Conservation (phyloP, 2,329 filamentous ascomycete genomes). For the Alternaria sp. region DNA sequence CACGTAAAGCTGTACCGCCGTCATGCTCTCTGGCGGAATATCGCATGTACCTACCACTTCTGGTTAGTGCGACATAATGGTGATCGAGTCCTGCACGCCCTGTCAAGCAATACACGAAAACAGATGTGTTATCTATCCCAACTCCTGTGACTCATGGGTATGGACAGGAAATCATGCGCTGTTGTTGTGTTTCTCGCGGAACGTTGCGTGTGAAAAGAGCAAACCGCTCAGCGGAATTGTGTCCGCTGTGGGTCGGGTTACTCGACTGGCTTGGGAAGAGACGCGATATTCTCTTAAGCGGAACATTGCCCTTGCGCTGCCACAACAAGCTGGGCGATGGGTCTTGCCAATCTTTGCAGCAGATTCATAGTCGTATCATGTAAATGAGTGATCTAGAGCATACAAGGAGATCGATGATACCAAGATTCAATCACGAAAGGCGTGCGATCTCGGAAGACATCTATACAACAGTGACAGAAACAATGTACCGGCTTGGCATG, state of each 20-base stretch:
- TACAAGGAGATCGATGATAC: background rate
- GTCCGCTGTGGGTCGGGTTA: background rate
- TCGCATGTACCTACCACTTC: slow-evolving; percentile 12
- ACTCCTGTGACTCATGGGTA: background rate
- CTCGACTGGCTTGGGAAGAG: background rate
- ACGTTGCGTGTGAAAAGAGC: background rate
- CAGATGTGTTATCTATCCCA: background rate
- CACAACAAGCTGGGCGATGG: background rate
- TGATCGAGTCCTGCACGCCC: background rate
- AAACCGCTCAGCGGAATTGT: background rate
- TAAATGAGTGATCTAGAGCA: background rate
- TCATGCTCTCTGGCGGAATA: background rate
- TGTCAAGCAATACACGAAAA: background rate
- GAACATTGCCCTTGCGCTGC: background rate
- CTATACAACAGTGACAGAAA: background rate
- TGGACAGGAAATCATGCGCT: background rate
- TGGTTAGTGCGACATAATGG: background rate
- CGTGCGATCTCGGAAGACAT: background rate
- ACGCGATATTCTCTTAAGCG: background rate
- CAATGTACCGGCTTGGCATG: background rate
- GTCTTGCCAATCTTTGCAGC: background rate
- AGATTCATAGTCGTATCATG: background rate
- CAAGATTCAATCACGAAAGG: background rate
- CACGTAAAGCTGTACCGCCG: slow-evolving; percentile 1
- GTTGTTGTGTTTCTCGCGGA: background rate